phyloP scores from a whole-genome alignment of 805 yeast genomes.

The Dipodascus geniculatus region DNA sequence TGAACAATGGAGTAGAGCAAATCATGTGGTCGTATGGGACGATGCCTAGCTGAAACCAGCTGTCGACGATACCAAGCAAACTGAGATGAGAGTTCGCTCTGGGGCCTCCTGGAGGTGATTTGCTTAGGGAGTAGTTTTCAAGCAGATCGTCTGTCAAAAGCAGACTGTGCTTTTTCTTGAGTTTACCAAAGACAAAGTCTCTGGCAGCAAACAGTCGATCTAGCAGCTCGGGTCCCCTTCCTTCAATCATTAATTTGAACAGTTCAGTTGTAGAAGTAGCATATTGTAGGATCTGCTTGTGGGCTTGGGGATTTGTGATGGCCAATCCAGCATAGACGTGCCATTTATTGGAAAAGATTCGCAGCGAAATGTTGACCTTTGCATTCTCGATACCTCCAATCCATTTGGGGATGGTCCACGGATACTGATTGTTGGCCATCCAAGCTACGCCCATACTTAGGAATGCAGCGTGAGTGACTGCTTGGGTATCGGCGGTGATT shows the following conservation, averaged over 20 bases:
- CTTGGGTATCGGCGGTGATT: constrained; percentile 97
- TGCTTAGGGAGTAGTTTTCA: constrained; percentile 67
- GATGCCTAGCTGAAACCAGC: constrained; percentile 78
- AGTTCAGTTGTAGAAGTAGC: constrained; percentile 74
- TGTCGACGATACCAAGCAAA: constrained; percentile 80
- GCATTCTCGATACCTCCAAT: constrained; percentile 93
- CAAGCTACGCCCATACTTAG: constrained; percentile 96
- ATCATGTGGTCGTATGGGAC: constrained; percentile 95
- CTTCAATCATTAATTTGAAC: constrained; percentile 71
- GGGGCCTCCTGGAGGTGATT: constrained; percentile 48
- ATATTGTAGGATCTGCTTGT: constrained; percentile 80
- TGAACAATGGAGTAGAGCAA: constrained; percentile 86
- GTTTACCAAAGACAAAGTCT: constrained; percentile 61
- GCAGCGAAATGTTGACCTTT: constrained; percentile 79
- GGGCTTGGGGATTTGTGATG: constrained; percentile 91
- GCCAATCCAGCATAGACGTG: constrained; percentile 98
- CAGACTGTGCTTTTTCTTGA: constrained; percentile 40
- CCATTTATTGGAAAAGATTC: constrained; percentile 92
- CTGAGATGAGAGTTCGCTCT: constrained; percentile 82
- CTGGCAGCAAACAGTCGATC: constrained; percentile 55
- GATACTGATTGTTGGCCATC: constrained; percentile 72
- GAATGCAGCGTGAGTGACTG: constrained; percentile 96
- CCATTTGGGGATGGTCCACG: constrained; percentile 81
- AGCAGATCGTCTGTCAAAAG: constrained; percentile 68
- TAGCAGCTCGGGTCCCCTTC: constrained; percentile 44